A percentile compares a stretch with the other conserved stretches of the same genome.
Evolutionary conservation across 768 basidiomycete species (phyloP).

Genomic region (Boletus vinaceobasis): DNA sequence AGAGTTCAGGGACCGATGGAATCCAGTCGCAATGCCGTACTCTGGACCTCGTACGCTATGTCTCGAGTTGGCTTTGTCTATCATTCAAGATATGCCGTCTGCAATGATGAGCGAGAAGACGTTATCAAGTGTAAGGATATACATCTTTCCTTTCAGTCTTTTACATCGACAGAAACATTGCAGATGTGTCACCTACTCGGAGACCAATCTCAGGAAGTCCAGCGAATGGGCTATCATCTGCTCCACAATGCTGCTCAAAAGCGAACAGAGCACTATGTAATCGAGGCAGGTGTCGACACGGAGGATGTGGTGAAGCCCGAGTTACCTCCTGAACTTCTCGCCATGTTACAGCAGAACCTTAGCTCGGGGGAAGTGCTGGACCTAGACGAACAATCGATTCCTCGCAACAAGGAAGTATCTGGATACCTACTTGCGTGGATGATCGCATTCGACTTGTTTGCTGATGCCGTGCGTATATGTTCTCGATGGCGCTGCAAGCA

Average conservation of each 20-base stretch:
- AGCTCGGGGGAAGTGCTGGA: conserved; percentile 39
- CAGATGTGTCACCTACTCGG: conserved; percentile 80
- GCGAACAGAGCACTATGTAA: conserved; percentile 78
- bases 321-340: conserved; percentile 66
- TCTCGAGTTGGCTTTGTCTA: conserved; percentile 61
- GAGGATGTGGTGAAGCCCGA: conserved; percentile 51
- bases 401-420: conserved; percentile 42
- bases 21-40: conserved; percentile 15
- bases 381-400: conserved; percentile 37
- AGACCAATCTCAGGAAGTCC: conserved; percentile 62
- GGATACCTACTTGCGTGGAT: conserved; percentile 85
- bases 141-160: neutral
- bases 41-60: conserved; percentile 66
- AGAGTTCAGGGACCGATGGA: neutral
- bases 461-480: conserved; percentile 63
- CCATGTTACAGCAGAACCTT: conserved; percentile 52
- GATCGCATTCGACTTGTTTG: conserved; percentile 81
- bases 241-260: conserved; percentile 66
- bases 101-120: conserved; percentile 61
- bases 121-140: conserved; percentile 52
- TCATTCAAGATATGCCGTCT: conserved; percentile 64
- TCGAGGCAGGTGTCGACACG: conserved; percentile 80
- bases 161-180: neutral
- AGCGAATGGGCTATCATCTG: conserved; percentile 74
- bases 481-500: no score